A percentile compares a stretch with the other conserved stretches of the same genome.
phyloP scores from a whole-genome alignment of 2,329 filamentous ascomycete species.

The Epichloe coenophiala region DNA sequence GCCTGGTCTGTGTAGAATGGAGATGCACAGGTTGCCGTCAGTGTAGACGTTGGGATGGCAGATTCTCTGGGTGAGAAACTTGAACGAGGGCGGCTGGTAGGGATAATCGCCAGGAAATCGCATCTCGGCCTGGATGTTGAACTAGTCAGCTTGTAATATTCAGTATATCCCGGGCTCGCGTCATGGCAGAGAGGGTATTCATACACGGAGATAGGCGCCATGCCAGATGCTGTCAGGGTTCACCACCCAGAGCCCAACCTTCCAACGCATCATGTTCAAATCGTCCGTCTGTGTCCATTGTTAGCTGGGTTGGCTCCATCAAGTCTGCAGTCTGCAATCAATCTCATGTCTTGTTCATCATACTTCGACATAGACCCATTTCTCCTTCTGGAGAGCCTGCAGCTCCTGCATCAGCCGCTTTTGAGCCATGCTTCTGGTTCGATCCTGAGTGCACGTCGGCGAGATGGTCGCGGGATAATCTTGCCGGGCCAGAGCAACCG shows the following conservation, averaged over 20 bases:
- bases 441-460: not conserved
- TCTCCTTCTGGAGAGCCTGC: conserved; percentile 70
- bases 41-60: conserved; percentile 90
- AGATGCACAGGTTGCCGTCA: conserved; percentile 87
- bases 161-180: conserved; percentile 4
- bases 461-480: not conserved
- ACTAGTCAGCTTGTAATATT: not conserved
- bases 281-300: conserved; percentile 48
- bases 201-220: conserved; percentile 73
- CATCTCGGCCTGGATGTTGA: conserved; percentile 55
- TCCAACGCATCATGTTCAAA: conserved; percentile 79
- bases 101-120: conserved; percentile 81
- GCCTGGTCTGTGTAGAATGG: conserved; percentile 84
- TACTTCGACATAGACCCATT: conserved; percentile 86
- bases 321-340: not conserved
- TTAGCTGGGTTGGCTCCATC: not conserved
- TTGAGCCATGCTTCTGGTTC: conserved; percentile 31
- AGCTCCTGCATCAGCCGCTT: conserved; percentile 84
- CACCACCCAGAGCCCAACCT: conserved; percentile 76
- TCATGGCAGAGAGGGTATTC: not conserved
- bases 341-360: conserved; percentile 13
- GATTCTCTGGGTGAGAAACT: conserved; percentile 60
- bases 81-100: conserved; percentile 77
- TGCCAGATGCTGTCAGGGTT: conserved; percentile 88
- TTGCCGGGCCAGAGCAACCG: not conserved